A percentile compares a stretch with the other conserved stretches of the same genome.
These are phyloP conservation scores for Phyllosticta citrichinensis DNA, from an alignment of 2,329 filamentous ascomycete genomes.

Conservation along the genomic window DNA sequence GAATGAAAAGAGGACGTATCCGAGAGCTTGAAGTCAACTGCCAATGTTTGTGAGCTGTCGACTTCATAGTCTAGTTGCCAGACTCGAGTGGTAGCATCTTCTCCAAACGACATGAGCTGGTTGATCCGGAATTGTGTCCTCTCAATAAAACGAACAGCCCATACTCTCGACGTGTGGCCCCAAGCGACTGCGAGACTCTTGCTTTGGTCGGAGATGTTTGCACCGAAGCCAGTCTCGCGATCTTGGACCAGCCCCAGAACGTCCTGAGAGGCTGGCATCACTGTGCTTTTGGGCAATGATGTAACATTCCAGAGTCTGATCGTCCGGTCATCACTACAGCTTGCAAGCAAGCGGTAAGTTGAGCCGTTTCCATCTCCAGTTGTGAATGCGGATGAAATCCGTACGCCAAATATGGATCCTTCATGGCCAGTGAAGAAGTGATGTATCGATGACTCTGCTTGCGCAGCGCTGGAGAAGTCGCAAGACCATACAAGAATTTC, in stretches of 20 bases:
- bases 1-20: conserved; percentile 55
- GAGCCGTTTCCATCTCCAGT: conserved; percentile 23
- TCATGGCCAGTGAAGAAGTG: conserved; percentile 62
- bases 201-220: conserved; percentile 14
- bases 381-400: conserved; percentile 48
- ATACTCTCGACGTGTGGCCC: conserved; percentile 84
- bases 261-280: conserved; percentile 18
- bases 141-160: conserved; percentile 62
- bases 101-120: conserved; percentile 65
- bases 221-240: conserved; percentile 37
- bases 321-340: conserved; percentile 90
- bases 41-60: neutral
- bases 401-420: conserved; percentile 85
- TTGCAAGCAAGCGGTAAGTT: conserved; percentile 61
- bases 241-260: conserved; percentile 17
- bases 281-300: conserved; percentile 29
- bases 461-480: conserved; percentile 22
- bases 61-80: conserved; percentile 43
- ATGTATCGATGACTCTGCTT: conserved; percentile 33
- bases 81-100: conserved; percentile 67
- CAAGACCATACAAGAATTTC: conserved; percentile 88
- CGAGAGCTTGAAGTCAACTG: conserved; percentile 39
- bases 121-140: neutral
- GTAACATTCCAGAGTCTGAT: conserved; percentile 81
- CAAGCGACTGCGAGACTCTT: conserved; percentile 60